phyloP scores from a whole-genome alignment of 192 early-diverging fungal species.

The Cetraspora pellucida region DNA sequence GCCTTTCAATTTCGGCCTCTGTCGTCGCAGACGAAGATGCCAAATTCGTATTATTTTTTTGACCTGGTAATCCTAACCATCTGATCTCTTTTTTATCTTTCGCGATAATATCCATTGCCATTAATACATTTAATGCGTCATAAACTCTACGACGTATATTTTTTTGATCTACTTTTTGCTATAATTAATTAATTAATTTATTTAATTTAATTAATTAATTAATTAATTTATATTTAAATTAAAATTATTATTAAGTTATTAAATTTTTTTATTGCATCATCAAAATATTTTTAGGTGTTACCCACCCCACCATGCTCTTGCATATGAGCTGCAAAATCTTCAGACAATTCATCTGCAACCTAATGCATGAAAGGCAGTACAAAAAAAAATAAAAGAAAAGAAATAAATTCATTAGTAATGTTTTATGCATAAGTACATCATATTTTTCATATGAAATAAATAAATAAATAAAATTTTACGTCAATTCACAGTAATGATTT shows the following conservation, averaged over 20 bases:
- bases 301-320: conserved; percentile 4
- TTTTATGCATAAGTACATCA: neutral
- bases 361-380: conserved; percentile 19
- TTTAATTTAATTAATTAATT: too few relatives aligned
- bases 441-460: neutral
- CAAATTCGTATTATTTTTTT: conserved; percentile 21
- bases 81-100: conserved; percentile 68
- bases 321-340: conserved; percentile 38
- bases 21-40: conserved; percentile 27
- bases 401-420: conserved; percentile 32
- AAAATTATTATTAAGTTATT: too few relatives aligned
- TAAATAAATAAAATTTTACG: neutral
- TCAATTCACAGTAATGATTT: too few relatives aligned
- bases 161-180: conserved; percentile 54
- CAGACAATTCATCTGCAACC: conserved; percentile 60
- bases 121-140: conserved; percentile 71
- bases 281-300: conserved; percentile 9
- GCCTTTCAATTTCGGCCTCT: conserved; percentile 30
- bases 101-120: conserved; percentile 63
- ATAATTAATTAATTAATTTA: neutral
- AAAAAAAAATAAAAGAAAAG: conserved; percentile 11
- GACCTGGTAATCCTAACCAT: conserved; percentile 61
- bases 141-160: conserved; percentile 72
- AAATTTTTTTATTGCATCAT: neutral
- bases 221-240: too few relatives aligned